Base-by-base conservation (phyloP, 768 basidiomycete genomes). In the Psilocybe azurescens region DNA sequence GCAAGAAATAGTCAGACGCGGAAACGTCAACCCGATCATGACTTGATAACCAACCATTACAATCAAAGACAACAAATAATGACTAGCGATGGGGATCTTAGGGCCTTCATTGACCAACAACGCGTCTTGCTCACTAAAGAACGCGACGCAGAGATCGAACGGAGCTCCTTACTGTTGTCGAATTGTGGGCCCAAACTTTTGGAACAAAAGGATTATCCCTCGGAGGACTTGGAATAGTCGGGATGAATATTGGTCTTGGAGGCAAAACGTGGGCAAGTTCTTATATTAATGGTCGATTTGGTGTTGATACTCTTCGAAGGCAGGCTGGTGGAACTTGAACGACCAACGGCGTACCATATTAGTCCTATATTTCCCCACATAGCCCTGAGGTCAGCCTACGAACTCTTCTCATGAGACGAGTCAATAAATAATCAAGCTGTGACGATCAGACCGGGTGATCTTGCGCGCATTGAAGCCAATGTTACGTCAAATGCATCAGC, bases 141-240 rank as follows among this genome's bases (percentile, higher is more conserved):
- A 75, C 86, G 91, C 30, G 82, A 87, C 47, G 91, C 92, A n/a
- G 97, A 98, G 69, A 85, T 95, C 64, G 88, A 90, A 61, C 84
- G 91, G 41, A 91, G 84, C 13, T 86, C 90, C 7, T 79, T 97
- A 50, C 77, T 97, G 36, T 80, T 95, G 18, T 89, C 91, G 8
- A 93, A 93, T 59, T 95, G 93, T 69, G 85, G 89, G 1, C 89
- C 90, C 0, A 92, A 88, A 65, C 79, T 95, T 8, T 81, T 99
- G n/a, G 94, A 97, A 73, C 89, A 91, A 65, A 90, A 60, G 96
- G 96, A 3, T 79, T 99, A 9, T 89, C 93, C 0, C 73, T 97
- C 1, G 84, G 84, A 30, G 89, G 89, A 49, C 79, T 98, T 4
- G 87, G 91, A 1, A 77, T 94, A 1, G 81, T 85, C 1, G 81